Base-by-base conservation (phyloP, 2,329 filamentous ascomycete genomes). In the Microcyclosporella mali region DNA sequence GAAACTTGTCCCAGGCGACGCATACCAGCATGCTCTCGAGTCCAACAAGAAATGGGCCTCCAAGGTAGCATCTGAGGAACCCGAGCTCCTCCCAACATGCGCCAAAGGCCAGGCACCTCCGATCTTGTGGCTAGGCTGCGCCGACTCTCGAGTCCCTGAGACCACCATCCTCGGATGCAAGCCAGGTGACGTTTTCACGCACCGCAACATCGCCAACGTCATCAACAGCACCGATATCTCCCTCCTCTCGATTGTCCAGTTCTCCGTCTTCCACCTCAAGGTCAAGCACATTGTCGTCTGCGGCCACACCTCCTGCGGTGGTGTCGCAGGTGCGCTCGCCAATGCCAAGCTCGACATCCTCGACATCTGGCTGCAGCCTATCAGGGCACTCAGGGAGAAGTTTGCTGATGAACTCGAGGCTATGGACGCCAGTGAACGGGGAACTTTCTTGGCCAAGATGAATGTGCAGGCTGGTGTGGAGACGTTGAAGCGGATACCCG, bases 151-250 rank as follows among this genome's bases (percentile, higher is more conserved):
- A 51, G 82, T 86, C 54, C 87, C 88, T 1, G 88, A 92, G 66
- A 90, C 85, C 4, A 88, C 82, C 37, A 76, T 94, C 58, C 76
- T 89, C 19, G 82, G 84, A 58, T 74, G 88, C 45, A 75, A 86
- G 58, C 85, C 87, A 2, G 87, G 88, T 46, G 86, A 94, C 57
- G 81, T 94, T 54, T 94, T 94, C 64, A 84, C 88, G 40, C 87
- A 94, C 72, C 84, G 88, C 62, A 94, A 94, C 71, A 89, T 94
- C 63, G 87, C 85, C 66, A 94, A 94, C 70, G 79, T 90, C 59
- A 69, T 94, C 50, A 79, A 81, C 44, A 71, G 81, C 15, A 81
- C 79, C 56, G 88, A 94, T 63, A 77, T 90, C 63, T 86, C 79
- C 68, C 81, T 81, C 27, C 74, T 79, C 9, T 78, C 80, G 42